These are phyloP conservation scores for Ganoderma sp. DNA, from an alignment of 1,284 basidiomycete species.

Conservation along the genomic window DNA sequence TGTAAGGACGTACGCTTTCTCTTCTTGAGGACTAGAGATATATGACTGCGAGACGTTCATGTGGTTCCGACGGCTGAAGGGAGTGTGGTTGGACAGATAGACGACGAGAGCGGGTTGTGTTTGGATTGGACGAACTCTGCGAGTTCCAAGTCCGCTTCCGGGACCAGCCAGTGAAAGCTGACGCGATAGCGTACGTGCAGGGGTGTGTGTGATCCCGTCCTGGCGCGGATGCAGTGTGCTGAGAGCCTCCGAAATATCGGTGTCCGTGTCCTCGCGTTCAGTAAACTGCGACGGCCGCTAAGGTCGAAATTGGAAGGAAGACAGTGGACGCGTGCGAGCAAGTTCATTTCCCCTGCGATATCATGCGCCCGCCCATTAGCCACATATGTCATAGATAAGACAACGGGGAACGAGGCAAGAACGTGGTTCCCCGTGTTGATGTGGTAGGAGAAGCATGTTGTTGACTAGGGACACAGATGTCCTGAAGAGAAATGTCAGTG, in stretches of 20 bases:
- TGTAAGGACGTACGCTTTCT: background rate
- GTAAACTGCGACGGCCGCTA: background rate
- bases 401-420: background rate
- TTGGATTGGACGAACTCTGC: background rate
- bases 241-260: background rate
- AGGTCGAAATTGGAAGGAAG: background rate
- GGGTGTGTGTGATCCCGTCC: background rate
- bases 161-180: background rate
- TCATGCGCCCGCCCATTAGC: background rate
- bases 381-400: conserved; percentile 25
- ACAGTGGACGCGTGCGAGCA: background rate
- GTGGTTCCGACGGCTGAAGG: background rate
- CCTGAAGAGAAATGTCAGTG: background rate
- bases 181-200: background rate
- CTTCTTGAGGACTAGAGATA: background rate
- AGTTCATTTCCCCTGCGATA: conserved; percentile 13
- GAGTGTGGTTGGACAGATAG: background rate
- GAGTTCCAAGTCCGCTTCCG: background rate
- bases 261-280: background rate
- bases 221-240: background rate
- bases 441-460: background rate
- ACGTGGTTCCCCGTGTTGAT: background rate
- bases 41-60: background rate
- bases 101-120: background rate
- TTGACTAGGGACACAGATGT: background rate